phyloP scores from a whole-genome alignment of 202 grass and related monocot genomes.

The Musa balbisiana region DNA sequence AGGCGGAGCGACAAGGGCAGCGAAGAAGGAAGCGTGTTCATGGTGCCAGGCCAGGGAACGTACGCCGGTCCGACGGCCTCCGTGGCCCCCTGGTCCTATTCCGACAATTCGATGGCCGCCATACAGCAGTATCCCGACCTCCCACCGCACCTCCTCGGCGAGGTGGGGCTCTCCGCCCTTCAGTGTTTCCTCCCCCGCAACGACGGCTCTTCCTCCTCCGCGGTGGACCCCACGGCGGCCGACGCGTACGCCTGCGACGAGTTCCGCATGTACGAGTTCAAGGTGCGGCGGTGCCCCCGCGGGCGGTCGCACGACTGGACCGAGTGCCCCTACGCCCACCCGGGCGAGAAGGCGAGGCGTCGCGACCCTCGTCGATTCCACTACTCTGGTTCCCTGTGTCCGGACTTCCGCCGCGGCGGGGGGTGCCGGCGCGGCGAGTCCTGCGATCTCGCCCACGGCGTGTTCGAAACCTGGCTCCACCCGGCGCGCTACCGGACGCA shows the following conservation, averaged over 20 bases:
- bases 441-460: conserved; percentile 86
- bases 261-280: conserved; percentile 99
- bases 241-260: conserved; percentile 57
- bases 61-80: conserved; percentile 4
- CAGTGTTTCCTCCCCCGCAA: conserved; percentile 45
- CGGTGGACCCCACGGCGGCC: conserved; percentile 2
- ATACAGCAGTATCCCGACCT: neutral
- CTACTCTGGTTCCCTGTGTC: conserved; percentile 81
- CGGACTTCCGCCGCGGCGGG: conserved; percentile 74
- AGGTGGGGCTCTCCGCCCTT: conserved; percentile 27
- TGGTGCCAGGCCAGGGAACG: neutral
- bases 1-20: too few relatives aligned
- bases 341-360: conserved; percentile 81
- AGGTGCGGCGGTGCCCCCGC: conserved; percentile 67
- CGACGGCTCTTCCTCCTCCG: neutral
- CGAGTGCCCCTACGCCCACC: conserved; percentile 93
- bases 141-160: conserved; percentile 37
- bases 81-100: conserved; percentile 49
- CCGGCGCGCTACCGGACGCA: conserved; percentile 84
- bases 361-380: conserved; percentile 83
- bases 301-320: conserved; percentile 92
- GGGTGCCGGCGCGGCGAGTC: conserved; percentile 66
- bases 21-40: neutral
- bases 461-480: conserved; percentile 98
- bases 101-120: conserved; percentile 22